phyloP scores from a whole-genome alignment of 345 rosid genomes.

The Euphorbia tirucalli region DNA sequence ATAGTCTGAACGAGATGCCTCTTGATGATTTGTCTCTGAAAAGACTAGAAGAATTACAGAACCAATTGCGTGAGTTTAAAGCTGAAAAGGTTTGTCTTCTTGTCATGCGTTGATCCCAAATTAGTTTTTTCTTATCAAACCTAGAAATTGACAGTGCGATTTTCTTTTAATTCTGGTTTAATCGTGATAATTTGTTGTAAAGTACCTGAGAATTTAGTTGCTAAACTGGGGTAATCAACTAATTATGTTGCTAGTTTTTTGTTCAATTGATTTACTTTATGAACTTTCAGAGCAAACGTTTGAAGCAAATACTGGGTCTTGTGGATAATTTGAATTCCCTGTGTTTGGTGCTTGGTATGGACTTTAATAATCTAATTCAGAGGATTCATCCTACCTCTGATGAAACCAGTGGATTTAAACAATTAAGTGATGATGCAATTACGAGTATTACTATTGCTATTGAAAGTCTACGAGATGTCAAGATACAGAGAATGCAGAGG shows the following conservation, averaged over 20 bases:
- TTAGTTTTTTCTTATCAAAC: background rate
- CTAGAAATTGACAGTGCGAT: background rate
- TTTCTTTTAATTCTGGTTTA: background rate
- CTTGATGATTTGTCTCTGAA: constrained; percentile 66
- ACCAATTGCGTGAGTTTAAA: constrained; percentile 60
- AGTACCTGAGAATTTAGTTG: background rate
- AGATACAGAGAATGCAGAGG: constrained; percentile 86
- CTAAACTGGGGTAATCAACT: background rate
- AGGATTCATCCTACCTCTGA: constrained; percentile 57
- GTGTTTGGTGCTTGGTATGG: constrained; percentile 76
- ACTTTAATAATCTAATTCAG: constrained; percentile 47
- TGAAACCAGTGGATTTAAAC: constrained; percentile 51
- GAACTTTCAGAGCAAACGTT: constrained; percentile 56
- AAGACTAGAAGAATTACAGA: constrained; percentile 74
- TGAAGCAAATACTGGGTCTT: constrained; percentile 57
- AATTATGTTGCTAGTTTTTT: background rate
- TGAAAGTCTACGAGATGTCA: constrained; percentile 57
- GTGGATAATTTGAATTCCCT: constrained; percentile 44
- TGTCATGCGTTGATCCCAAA: background rate
- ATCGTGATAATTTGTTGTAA: background rate
- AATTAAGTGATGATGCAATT: constrained; percentile 57
- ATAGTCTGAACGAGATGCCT: constrained; percentile 24
- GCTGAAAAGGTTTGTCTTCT: constrained; percentile 57
- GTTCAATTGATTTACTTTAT: background rate
- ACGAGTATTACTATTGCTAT: constrained; percentile 45